Base-by-base conservation (phyloP, 2,329 filamentous ascomycete genomes). In the Trichoderma cornu-damae region DNA sequence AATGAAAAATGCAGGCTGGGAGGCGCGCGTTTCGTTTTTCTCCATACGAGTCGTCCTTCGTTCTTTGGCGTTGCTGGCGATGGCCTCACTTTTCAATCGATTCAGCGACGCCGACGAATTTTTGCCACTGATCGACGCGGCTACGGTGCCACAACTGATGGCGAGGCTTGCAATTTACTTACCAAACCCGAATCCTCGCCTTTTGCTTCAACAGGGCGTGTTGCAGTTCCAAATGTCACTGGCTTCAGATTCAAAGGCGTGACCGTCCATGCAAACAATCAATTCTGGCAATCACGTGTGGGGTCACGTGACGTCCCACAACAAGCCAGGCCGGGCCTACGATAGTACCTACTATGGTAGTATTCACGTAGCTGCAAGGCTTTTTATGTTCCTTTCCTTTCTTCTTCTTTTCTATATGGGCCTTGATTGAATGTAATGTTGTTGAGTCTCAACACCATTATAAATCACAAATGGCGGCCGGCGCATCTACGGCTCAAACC, bases 21-120 rank as follows among this genome's bases (percentile, higher is more conserved):
- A 88, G 62, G 77, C 77, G n/a, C 40, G 77, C 81, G 1, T 80
- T 56, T 60, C 69, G n/a, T n/a, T n/a, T n/a, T n/a, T n/a, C 77
- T 0, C 85, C 85, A 0, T 82, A 86, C 50, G 70, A 80, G 47
- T 79, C 76, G 18, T 80, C 79, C 0, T 72, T 82, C 24, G 70
- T n/a, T 82, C 16, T 86, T 81, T 58, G 81, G 80, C 0, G 72
- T 78, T 12, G 76, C 80, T 0, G 78, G 75, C 2, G 76, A 81
- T 43, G 88, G 88, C 64, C 70, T 83, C 7, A 85, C 83, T 0
- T n/a, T 86, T 83, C 62, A 79, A 84, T 60, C 79, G 84, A 58
- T 87, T 78, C 68, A 78, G 78, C n/a, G 77, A 83, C 14, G 77
- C 77, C 16, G 86, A 85, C 66, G 82, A 85, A 61, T 79, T 82